phyloP scores from a whole-genome alignment of 1,139 yeast species.

The Yamadazyma mexicana region DNA sequence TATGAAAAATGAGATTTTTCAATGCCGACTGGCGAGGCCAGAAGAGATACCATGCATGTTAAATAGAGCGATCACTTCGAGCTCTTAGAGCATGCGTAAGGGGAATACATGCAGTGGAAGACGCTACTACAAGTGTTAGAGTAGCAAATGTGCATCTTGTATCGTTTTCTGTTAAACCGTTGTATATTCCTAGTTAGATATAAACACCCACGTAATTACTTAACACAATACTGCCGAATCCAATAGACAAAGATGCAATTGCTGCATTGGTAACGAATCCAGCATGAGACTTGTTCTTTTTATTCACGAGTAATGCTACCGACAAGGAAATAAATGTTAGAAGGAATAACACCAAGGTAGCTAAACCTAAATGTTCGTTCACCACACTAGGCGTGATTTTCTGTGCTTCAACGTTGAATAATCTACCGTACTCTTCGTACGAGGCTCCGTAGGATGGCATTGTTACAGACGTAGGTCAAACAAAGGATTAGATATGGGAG shows the following conservation, averaged over 20 bases:
- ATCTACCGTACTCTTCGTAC: conserved; percentile 29
- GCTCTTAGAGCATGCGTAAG: no score
- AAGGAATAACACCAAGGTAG: conserved; percentile 22
- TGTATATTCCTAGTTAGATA: conserved; percentile 19
- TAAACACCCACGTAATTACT: conserved; percentile 49
- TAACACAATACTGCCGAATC: conserved; percentile 37
- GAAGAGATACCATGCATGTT: not conserved
- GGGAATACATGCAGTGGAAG: no score
- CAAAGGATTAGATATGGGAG: no score
- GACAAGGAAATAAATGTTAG: conserved; percentile 40
- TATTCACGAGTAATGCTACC: conserved; percentile 36
- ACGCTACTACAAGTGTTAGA: no score
- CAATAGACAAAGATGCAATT: conserved; percentile 41
- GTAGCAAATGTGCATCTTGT: not conserved
- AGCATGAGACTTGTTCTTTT: conserved; percentile 29
- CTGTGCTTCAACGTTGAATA: conserved; percentile 24
- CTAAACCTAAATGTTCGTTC: conserved; percentile 17
- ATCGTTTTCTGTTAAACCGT: no score
- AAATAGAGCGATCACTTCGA: no score
- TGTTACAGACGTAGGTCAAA: not conserved
- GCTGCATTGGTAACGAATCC: conserved; percentile 31
- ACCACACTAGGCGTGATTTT: conserved; percentile 24
- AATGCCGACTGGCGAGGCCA: not conserved
- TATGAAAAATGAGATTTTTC: conserved; percentile 2
- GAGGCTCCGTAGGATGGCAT: conserved; percentile 25